Percentiles rank a stretch among this genome's conserved stretches.
Conservation (phyloP, 2,329 filamentous ascomycete species). For the Talaromyces sp. region DNA sequence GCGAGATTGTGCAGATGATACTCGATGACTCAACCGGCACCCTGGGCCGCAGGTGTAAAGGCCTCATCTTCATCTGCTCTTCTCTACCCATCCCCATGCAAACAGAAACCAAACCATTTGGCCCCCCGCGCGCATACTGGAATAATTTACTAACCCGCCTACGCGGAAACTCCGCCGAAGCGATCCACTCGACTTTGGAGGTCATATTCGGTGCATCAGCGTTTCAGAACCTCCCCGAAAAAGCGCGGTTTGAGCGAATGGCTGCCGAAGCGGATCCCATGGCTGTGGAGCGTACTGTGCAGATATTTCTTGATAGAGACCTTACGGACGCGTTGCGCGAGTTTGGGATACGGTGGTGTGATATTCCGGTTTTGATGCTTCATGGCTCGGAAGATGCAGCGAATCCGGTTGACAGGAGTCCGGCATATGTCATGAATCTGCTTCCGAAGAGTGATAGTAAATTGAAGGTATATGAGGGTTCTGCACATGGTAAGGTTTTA, state of each 20-base stretch:
- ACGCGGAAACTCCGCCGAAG: background rate
- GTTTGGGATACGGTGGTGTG: background rate
- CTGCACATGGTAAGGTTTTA: background rate
- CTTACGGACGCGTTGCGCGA: background rate
- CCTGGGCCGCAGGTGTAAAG: background rate
- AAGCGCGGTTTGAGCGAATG: background rate
- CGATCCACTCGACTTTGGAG: background rate
- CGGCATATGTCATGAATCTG: background rate
- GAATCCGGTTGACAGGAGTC: background rate
- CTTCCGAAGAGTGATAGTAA: background rate
- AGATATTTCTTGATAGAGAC: background rate
- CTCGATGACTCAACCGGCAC: background rate
- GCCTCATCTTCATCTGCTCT: background rate
- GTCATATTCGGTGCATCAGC: background rate
- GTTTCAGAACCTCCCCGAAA: background rate
- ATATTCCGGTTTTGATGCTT: background rate
- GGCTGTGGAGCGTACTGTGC: background rate
- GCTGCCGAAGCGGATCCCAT: constrained; percentile 57
- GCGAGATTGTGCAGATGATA: background rate
- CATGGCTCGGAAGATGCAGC: background rate
- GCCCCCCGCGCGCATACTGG: background rate
- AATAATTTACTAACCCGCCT: background rate
- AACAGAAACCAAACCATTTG: background rate
- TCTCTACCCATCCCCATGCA: background rate
- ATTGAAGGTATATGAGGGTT: background rate